phyloP scores from a whole-genome alignment of 352 stramenopile genomes.

The Stramenopiles sp. region DNA sequence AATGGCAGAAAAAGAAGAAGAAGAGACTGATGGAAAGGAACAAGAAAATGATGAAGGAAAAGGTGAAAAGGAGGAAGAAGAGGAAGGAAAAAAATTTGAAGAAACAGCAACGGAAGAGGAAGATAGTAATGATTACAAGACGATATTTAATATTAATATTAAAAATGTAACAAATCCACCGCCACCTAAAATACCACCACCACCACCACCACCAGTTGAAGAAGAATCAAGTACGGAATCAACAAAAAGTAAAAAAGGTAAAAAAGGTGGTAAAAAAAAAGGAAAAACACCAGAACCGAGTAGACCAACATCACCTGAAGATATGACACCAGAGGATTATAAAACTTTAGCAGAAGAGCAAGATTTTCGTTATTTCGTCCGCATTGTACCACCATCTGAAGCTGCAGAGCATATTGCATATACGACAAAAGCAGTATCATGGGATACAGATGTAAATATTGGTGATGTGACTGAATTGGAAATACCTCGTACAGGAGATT shows the following conservation, averaged over 20 bases:
- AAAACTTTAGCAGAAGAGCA: neutral
- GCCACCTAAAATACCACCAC: neutral
- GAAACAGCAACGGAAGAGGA: neutral
- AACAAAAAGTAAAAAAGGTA: neutral
- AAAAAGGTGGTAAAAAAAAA: neutral
- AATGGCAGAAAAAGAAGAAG: neutral
- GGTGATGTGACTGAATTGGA: neutral
- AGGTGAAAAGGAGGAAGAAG: neutral
- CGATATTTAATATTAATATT: neutral
- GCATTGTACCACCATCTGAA: neutral
- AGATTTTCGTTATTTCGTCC: neutral
- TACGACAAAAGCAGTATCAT: neutral
- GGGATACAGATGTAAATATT: neutral
- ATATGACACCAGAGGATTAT: neutral
- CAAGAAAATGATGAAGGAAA: no score
- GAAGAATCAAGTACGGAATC: neutral
- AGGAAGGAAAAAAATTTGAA: neutral
- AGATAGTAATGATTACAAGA: neutral
- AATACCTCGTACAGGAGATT: neutral
- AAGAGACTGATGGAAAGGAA: neutral
- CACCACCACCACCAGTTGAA: neutral
- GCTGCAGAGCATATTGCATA: neutral
- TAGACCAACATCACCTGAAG: neutral
- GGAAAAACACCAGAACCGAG: neutral
- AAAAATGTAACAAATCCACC: neutral